phyloP scores from a whole-genome alignment of 805 yeast genomes.

The Starmera caribaea region DNA sequence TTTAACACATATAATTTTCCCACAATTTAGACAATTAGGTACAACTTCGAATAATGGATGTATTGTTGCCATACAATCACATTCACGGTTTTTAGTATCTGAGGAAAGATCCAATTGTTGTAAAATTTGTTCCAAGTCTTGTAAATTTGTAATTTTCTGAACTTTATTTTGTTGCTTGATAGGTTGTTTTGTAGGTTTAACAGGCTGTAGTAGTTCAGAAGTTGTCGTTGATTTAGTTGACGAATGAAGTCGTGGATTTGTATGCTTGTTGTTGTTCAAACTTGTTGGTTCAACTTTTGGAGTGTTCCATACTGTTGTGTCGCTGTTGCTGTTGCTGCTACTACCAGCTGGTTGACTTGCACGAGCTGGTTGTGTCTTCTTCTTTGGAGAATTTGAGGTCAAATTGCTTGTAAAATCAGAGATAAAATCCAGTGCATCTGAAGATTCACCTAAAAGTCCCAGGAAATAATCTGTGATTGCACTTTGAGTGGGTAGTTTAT shows the following conservation, averaged over 20 bases:
- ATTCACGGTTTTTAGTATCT: slow-evolving; percentile 20
- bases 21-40: slow-evolving; percentile 92
- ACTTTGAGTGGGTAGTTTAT: slow-evolving; percentile 34
- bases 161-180: slow-evolving; percentile 26
- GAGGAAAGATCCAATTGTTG: slow-evolving; percentile 36
- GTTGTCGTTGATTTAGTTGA: slow-evolving; percentile 26
- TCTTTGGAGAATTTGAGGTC: slow-evolving; percentile 12
- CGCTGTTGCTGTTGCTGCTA: not conserved
- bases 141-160: slow-evolving; percentile 43
- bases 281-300: slow-evolving; percentile 1
- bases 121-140: slow-evolving; percentile 58
- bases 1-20: slow-evolving; percentile 81
- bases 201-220: slow-evolving; percentile 35
- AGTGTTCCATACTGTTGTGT: slow-evolving; percentile 10
- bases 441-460: slow-evolving; percentile 48
- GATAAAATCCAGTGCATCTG: slow-evolving; percentile 39
- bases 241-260: slow-evolving; percentile 4
- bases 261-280: not conserved
- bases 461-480: slow-evolving; percentile 43
- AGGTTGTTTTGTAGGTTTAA: slow-evolving; percentile 21
- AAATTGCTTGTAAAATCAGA: slow-evolving; percentile 27
- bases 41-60: slow-evolving; percentile 87
- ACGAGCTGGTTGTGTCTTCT: not conserved
- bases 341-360: not conserved
- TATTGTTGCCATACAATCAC: slow-evolving; percentile 79